Conservation (phyloP, 73 alveolate genomes). For the Paramecium bursaria region DNA sequence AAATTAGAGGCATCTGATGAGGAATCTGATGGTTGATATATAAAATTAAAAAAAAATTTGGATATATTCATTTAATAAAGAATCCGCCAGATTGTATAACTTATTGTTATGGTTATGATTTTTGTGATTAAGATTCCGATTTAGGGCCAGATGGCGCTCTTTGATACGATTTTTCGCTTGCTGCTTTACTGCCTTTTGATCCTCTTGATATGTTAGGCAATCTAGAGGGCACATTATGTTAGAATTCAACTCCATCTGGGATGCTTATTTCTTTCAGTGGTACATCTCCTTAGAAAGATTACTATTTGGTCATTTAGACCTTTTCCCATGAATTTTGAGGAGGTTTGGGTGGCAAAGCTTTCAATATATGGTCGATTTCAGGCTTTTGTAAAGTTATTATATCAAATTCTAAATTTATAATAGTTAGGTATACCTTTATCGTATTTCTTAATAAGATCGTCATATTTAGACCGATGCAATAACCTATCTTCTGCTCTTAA, state of each 20-base stretch:
- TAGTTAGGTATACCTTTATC: conserved; percentile 4
- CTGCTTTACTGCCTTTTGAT: conserved; percentile 1
- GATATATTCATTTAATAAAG: too few relatives aligned
- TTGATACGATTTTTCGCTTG: conserved; percentile 16
- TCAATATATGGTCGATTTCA: conserved; percentile 36
- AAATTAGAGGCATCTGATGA: conserved; percentile 20
- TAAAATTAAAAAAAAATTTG: too few relatives aligned
- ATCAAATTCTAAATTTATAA: conserved; percentile 2
- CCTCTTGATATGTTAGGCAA: neutral
- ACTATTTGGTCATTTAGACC: conserved; percentile 19
- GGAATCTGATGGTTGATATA: conserved; percentile 41
- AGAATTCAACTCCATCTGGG: conserved; percentile 33
- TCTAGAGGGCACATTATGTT: neutral
- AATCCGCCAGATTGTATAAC: conserved; percentile 1
- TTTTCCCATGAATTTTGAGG: conserved; percentile 54
- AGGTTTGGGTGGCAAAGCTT: conserved; percentile 53
- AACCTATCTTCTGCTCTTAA: conserved; percentile 32
- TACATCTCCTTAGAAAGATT: neutral
- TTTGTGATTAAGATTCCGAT: neutral
- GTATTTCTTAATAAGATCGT: conserved; percentile 36
- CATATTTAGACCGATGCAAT: conserved; percentile 27
- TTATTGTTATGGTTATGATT: conserved; percentile 25
- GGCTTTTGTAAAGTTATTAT: conserved; percentile 23
- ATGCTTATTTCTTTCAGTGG: conserved; percentile 32
- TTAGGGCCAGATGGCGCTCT: too few relatives aligned